Evolutionary conservation across 129 eudicot genomes (phyloP).

Genomic region (Apium graveolens): DNA sequence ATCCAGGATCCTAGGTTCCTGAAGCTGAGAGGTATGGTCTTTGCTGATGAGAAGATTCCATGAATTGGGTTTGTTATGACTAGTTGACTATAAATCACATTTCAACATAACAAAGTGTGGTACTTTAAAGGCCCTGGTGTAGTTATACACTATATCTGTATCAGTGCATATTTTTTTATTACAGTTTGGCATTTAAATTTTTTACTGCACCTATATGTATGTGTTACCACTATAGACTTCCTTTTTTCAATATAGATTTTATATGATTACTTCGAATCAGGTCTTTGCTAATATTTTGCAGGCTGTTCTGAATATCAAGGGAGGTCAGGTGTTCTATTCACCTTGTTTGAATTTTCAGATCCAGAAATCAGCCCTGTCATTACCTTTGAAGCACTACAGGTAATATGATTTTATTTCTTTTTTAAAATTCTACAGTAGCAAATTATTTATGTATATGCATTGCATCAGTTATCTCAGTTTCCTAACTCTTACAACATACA

Average conservation of each 20-base stretch:
- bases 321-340: constrained; percentile 51
- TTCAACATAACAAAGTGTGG: not conserved
- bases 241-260: not conserved
- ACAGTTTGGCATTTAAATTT: not conserved
- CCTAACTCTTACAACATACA: not conserved
- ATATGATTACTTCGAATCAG: not conserved
- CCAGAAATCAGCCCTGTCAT: constrained; percentile 38
- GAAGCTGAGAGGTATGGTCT: not conserved
- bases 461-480: not conserved
- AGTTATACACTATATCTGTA: not conserved
- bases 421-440: not conserved
- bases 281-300: constrained; percentile 15
- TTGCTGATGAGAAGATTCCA: not conserved
- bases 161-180: not conserved
- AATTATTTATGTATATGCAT: not conserved
- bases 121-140: not conserved
- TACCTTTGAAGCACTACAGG: constrained; percentile 91
- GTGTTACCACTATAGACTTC: not conserved
- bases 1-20: not conserved
- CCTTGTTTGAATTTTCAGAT: constrained; percentile 47
- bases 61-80: not conserved
- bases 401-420: constrained; percentile 16
- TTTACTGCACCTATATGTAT: not conserved
- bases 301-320: constrained; percentile 37
- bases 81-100: not conserved